Evolutionary conservation across 2,329 filamentous ascomycete species (phyloP), one percentile per base, ranked within the genome.

Genomic region (Sclerotinia nivalis): DNA sequence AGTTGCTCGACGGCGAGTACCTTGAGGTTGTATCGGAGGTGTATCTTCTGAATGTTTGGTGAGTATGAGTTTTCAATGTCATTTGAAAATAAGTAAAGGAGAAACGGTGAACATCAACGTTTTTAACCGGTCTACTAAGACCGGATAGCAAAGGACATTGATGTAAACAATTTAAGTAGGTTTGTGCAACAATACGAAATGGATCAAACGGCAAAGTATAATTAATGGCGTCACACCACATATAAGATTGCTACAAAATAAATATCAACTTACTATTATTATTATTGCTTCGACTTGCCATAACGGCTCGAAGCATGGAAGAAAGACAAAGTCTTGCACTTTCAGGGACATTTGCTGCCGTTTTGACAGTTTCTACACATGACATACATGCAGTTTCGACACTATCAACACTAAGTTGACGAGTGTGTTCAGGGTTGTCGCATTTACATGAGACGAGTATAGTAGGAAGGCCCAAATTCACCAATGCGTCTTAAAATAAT

Each of bases 381-480:
- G 90, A 85, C 71, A 90, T 86, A 74, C 91, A 92, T 73, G 87
- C 83, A 62, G 86, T 81, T 76, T 92, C 89, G 70, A 96, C 85
- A 69, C 83, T 86, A 40, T 88, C 84, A 20, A 90, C 87, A 76
- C 95, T 89, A 69, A 96, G 84, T 77, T 93, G 87, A 77, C 91
- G 89, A 71, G 88, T 83, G 70, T 87, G 85, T 72, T 90, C 87
- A 61, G 90, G 89, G 65, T 89, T 87, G 79, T 97, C 95, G 83
- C 93, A 97, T 84, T 97, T 97, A 80, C 90, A 95, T 69, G 93
- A 93, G 66, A 96, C 92, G 55, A 97, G 86, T 72, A 95, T 86
- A 67, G 91, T 91, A 12, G 94, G 93, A 52, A 97, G 81, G 34
- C 86, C 85, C 25, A 91, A 89, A 75, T 90, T 91, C 70, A 88